These are phyloP conservation scores for Rubia tinctorum DNA, from an alignment of 305 asterid genomes.

Conservation along the genomic window DNA sequence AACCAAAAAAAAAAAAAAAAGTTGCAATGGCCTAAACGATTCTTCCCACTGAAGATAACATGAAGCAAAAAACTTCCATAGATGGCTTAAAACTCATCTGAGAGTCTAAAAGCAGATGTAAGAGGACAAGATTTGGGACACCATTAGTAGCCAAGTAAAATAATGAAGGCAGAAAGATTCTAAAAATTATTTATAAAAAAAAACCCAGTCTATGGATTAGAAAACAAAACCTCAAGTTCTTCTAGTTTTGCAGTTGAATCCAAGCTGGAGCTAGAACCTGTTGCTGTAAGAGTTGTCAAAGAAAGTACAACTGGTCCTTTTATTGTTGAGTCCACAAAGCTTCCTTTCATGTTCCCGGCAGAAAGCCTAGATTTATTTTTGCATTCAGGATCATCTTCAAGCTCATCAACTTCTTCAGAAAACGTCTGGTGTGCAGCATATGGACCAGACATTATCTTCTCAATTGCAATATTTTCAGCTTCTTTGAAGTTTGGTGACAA, in stretches of 20 bases:
- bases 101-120: not conserved
- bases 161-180: not conserved
- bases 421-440: constrained; percentile 17
- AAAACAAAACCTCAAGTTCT: constrained; percentile 28
- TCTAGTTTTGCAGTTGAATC: constrained; percentile 20
- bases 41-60: not conserved
- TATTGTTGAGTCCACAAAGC: constrained; percentile 13
- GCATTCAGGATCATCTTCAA: constrained; percentile 25
- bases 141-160: not conserved
- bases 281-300: constrained; percentile 3
- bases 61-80: not conserved
- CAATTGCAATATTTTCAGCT: constrained; percentile 24
- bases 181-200: too few relatives aligned
- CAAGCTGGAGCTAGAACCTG: constrained; percentile 24
- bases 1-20: too few relatives aligned
- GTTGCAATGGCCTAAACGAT: not conserved
- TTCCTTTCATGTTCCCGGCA: constrained; percentile 11
- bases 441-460: constrained; percentile 23
- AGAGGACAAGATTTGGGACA: not conserved
- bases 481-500: constrained; percentile 14
- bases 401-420: constrained; percentile 26
- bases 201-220: constrained; percentile 1
- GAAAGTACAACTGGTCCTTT: constrained; percentile 21
- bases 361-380: constrained; percentile 12
- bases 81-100: not conserved